These are phyloP conservation scores for Cytospora leucostoma DNA, from an alignment of 2,329 filamentous ascomycete species.

Conservation along the genomic window DNA sequence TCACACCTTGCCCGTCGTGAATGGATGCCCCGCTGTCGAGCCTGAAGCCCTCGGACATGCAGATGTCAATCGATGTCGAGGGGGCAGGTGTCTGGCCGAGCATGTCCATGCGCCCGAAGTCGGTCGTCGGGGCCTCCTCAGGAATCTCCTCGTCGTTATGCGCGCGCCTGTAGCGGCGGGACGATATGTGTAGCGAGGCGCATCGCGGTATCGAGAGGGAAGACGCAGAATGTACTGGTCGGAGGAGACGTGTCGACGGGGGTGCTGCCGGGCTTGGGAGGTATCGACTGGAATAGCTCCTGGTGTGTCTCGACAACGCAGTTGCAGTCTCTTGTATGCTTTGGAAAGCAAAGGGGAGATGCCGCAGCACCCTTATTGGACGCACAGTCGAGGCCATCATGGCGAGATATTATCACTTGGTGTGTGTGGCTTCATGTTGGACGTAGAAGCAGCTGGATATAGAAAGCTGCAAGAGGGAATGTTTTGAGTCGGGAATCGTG, in stretches of 20 bases:
- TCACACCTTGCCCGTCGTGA: slow-evolving; percentile 66
- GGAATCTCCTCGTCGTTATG: slow-evolving; percentile 35
- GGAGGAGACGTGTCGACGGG: slow-evolving; percentile 1
- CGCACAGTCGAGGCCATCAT: slow-evolving; percentile 21
- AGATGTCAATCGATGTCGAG: slow-evolving; percentile 81
- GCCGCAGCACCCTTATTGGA: slow-evolving; percentile 10
- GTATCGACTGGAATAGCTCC: neutral
- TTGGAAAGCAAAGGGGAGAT: neutral
- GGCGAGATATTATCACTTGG: neutral
- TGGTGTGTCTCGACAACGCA: slow-evolving; percentile 9
- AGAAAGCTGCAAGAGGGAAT: slow-evolving; percentile 3
- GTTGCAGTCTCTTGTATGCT: slow-evolving; percentile 1
- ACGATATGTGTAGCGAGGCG: slow-evolving; percentile 24
- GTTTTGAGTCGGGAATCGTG: slow-evolving; percentile 8
- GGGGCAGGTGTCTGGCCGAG: slow-evolving; percentile 74
- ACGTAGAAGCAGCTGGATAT: slow-evolving; percentile 12
- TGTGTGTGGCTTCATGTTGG: slow-evolving; percentile 15
- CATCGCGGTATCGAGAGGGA: neutral
- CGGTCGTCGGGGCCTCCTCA: slow-evolving; percentile 46
- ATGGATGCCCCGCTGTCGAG: slow-evolving; percentile 80
- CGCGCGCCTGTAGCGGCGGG: slow-evolving; percentile 12
- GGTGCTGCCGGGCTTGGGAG: slow-evolving; percentile 26
- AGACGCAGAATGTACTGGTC: neutral
- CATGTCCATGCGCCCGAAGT: slow-evolving; percentile 78
- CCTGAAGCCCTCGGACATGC: slow-evolving; percentile 79